Evolutionary conservation across 176 grass and related monocot genomes (phyloP).

Genomic region (Secale cereale): DNA sequence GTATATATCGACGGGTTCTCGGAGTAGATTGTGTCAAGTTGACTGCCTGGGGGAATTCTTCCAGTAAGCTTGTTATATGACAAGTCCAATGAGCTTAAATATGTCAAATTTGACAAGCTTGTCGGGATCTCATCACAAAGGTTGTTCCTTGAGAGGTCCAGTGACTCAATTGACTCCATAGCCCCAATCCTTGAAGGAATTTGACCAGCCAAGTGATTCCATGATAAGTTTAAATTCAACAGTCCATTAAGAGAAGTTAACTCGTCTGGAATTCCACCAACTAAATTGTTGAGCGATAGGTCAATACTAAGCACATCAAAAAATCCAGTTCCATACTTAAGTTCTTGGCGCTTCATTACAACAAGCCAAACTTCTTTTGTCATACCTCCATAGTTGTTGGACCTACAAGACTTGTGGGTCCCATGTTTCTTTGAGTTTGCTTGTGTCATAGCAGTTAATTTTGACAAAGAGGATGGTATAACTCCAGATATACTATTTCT

Average conservation of each 20-base stretch:
- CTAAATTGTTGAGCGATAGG: not conserved
- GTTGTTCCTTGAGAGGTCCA: constrained; percentile 33
- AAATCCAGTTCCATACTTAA: not conserved
- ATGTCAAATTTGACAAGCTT: constrained; percentile 6
- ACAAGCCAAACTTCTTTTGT: not conserved
- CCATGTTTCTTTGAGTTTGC: not conserved
- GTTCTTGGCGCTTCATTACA: not conserved
- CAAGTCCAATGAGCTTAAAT: constrained; percentile 22
- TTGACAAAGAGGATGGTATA: constrained; percentile 3
- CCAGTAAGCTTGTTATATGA: constrained; percentile 41
- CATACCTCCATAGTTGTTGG: not conserved
- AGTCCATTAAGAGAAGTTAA: not conserved
- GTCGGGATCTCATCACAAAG: constrained; percentile 16
- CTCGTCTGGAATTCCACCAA: not conserved
- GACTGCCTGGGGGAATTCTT: constrained; percentile 21
- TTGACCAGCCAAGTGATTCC: not conserved
- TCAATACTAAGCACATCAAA: not conserved
- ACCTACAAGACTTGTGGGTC: not conserved
- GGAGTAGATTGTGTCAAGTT: constrained; percentile 36
- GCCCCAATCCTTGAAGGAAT: not conserved
- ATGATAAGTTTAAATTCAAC: not conserved
- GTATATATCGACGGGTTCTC: constrained; percentile 18
- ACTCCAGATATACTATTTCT: constrained; percentile 25
- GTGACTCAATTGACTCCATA: constrained; percentile 42
- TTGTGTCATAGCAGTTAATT: constrained; percentile 17